Base-by-base conservation (phyloP, 2,329 filamentous ascomycete species). In the Leptographium radiaticola region DNA sequence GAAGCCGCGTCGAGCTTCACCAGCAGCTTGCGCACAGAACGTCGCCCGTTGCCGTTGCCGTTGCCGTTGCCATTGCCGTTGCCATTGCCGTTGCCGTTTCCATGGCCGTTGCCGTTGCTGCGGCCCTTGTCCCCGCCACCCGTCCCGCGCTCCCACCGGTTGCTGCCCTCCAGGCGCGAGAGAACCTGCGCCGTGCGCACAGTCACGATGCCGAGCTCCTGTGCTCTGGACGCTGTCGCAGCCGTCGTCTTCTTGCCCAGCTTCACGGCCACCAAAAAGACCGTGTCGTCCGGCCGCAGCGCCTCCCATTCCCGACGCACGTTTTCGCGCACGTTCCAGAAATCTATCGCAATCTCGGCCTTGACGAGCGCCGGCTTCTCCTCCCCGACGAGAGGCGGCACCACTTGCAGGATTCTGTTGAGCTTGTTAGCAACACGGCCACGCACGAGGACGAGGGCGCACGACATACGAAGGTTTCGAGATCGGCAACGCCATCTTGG, bases 401-500 rank as follows among this genome's bases (percentile, higher is more conserved):
- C 81, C 30, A 91, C 85, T 63, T 98, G 90, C 34, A 96, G 75
- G 49, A 98, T 87, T 15, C 74, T 76, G 33, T 25, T n/a, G 9
- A 3, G 4, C 33, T 36, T 4, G 4, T 31, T 25, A 13, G 16
- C 11, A n/a, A 42, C 2, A 43, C 20, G 3, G 4, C 15, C 47
- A n/a, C 15, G 33, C 31, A n/a, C 15, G 15, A 20, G 12, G 9
- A 49, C 12, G 31, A 43, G 16, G 18, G 9, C 2, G 31, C 11
- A 33, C 15, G 30, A 66, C 70, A 59, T 63, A 73, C 61, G 88
- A 84, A 58, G 89, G 87, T 62, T 88, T 93, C 18, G 81, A 76
- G 56, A 96, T 93, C 1, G 88, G 84, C 52, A 97, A 75, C 3
- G 89, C 90, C 90, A 97, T 95, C 62, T 83, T 89, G 2, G 91